A percentile compares a stretch with the other conserved stretches of the same genome.
Evolutionary conservation across 2,329 filamentous ascomycete species (phyloP).

Genomic region (Cercospora zeina): DNA sequence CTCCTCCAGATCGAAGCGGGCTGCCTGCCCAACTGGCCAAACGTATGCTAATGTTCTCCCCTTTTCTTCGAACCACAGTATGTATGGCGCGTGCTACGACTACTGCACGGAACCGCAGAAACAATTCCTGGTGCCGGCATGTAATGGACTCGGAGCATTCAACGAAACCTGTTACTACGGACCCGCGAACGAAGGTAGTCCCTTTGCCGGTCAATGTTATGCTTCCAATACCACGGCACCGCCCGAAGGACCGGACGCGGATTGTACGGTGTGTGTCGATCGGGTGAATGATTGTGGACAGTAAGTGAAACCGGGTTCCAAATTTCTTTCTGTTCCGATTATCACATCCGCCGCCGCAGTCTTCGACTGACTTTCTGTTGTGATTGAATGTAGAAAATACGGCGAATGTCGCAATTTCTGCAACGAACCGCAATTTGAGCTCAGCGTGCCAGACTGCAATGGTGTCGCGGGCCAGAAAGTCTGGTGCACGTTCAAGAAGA

Average conservation of each 20-base stretch:
- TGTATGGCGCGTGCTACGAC: background rate
- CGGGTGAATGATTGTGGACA: slow-evolving; percentile 11
- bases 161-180: background rate
- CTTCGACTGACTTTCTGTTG: background rate
- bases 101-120: background rate
- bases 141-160: background rate
- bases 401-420: slow-evolving; percentile 19
- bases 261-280: slow-evolving; percentile 10
- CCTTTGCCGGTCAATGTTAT: slow-evolving; percentile 12
- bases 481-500: slow-evolving; percentile 13
- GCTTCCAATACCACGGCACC: background rate
- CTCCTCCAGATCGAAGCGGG: too few relatives aligned
- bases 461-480: slow-evolving; percentile 2
- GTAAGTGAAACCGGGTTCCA: background rate
- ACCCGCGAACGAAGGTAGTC: background rate
- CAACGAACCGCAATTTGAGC: slow-evolving; percentile 1
- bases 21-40: background rate
- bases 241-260: background rate
- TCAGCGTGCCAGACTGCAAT: slow-evolving; percentile 19
- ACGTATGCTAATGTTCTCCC: background rate
- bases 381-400: slow-evolving; percentile 8
- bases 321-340: background rate
- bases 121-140: background rate
- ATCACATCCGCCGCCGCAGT: background rate
- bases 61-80: background rate